These are phyloP conservation scores for Thermochaetoides thermophila DNA, from an alignment of 495 filamentous ascomycete species.

Conservation along the genomic window DNA sequence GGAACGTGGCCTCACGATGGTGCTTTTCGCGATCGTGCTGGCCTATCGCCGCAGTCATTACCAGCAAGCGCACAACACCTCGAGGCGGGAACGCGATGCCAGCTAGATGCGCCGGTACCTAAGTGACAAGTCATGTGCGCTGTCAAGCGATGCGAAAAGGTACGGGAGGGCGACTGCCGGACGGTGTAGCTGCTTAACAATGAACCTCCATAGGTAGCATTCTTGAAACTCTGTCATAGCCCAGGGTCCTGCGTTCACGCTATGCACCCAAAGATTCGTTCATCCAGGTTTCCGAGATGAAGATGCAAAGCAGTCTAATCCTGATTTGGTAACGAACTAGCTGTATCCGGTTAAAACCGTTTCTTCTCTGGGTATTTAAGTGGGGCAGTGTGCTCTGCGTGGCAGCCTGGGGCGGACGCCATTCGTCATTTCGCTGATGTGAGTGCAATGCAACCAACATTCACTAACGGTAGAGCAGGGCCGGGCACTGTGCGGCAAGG, in stretches of 20 bases:
- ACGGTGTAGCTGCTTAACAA: slow-evolving; percentile 17
- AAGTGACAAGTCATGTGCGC: slow-evolving; percentile 11
- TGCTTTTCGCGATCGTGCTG: too few relatives aligned
- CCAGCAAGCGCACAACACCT: too few relatives aligned
- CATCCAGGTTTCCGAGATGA: not conserved
- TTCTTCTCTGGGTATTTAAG: not conserved
- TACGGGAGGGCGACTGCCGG: slow-evolving; percentile 6
- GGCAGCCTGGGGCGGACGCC: slow-evolving; percentile 10
- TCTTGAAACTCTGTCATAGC: not conserved
- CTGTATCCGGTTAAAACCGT: not conserved
- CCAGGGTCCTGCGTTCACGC: too few relatives aligned
- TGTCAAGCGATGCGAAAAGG: slow-evolving; percentile 4
- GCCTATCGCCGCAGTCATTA: too few relatives aligned
- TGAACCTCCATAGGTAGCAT: not conserved
- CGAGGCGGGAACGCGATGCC: too few relatives aligned
- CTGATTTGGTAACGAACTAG: not conserved
- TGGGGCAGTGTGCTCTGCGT: slow-evolving; percentile 9
- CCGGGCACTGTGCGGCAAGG: too few relatives aligned
- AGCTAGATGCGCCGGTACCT: slow-evolving; percentile 18
- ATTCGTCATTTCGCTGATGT: slow-evolving; percentile 16
- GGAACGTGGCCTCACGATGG: slow-evolving; percentile 17
- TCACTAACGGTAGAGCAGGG: too few relatives aligned
- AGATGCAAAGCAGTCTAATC: too few relatives aligned
- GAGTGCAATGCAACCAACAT: slow-evolving; percentile 3
- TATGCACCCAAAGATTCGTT: too few relatives aligned